Evolutionary conservation across 2,329 filamentous ascomycete genomes (phyloP), one percentile per base, ranked within the genome.

Genomic region (Colletotrichum coccodes): DNA sequence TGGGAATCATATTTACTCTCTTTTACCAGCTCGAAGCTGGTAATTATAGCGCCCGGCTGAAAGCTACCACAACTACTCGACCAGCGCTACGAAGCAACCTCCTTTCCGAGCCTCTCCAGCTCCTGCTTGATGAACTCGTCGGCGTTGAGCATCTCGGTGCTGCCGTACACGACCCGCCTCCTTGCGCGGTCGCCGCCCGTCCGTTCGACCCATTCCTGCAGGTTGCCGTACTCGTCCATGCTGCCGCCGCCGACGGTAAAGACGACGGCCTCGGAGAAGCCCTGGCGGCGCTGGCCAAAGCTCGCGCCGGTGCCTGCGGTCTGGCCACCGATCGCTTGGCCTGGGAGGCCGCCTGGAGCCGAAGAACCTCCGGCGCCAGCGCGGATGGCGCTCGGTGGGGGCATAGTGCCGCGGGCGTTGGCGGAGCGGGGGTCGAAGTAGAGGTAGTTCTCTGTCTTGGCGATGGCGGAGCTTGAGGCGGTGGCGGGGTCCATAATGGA

Each of bases 201-300:
- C 72, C 95, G 87, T 79, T 89, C 90, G 6, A 95, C 94, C 96
- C 96, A 99, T 77, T 98, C 96, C 78, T 97, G 94, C 78, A 99
- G 79, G 80, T 99, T 99, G 23, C 95, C 95, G 78, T 98, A 99
- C 79, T 99, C 96, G 74, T 99, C 96, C 93, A 99, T 98, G 78
- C 94, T 98, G 47, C 96, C 96, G 53, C 97, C 96, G 4, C 96
- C 96, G 3, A 97, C 94, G 0, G 94, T 95, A 77, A 98, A 97
- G n/a, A 97, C 94, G 62, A 97, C 91, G 1, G 94, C 93, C 76
- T 97, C 95, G 56, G 90, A 93, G 80, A 95, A 98, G 0, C 94
- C 94, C 76, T 97, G 95, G 62, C 95, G 86, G 69, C 94, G 85
- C 80, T 98, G 95, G 1, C 95, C 96, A 79, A 98, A 98, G 63